These are phyloP conservation scores for Phallus indusiatus DNA, from an alignment of 768 basidiomycete genomes.

Conservation along the genomic window DNA sequence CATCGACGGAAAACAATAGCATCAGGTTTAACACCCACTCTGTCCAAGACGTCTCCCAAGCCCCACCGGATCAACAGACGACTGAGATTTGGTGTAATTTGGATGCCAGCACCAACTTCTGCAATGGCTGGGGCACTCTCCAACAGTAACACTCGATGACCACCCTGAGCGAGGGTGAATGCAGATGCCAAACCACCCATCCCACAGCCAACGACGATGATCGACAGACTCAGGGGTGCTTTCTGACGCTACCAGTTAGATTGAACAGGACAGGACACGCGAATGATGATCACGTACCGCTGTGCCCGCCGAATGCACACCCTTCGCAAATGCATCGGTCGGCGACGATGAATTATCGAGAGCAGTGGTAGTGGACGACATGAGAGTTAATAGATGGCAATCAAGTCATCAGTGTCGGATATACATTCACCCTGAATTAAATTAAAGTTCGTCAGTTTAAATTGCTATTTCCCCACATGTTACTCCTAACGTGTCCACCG, in stretches of 20 bases:
- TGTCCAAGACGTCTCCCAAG: conserved; percentile 30
- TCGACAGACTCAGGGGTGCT: conserved; percentile 26
- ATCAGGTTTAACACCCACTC: conserved; percentile 29
- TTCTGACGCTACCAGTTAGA: conserved; percentile 16
- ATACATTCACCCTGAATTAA: too few species aligned
- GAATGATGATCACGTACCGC: background rate
- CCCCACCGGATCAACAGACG: conserved; percentile 45
- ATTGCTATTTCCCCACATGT: too few species aligned
- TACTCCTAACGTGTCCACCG: too few species aligned
- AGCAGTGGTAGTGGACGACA: too few species aligned
- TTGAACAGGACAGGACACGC: background rate
- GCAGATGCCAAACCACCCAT: conserved; percentile 41
- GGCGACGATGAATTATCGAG: background rate
- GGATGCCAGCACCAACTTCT: conserved; percentile 46
- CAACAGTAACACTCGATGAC: conserved; percentile 40
- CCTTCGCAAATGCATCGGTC: background rate
- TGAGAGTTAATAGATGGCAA: too few species aligned
- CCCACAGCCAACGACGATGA: conserved; percentile 42
- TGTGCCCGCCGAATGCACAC: background rate
- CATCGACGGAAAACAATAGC: conserved; percentile 33
- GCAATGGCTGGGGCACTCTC: conserved; percentile 30
- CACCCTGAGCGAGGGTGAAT: conserved; percentile 34
- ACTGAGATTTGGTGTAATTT: conserved; percentile 35
- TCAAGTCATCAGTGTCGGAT: too few species aligned
- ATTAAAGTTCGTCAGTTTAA: too few species aligned